Base-by-base conservation (phyloP, 306 rosid species). In the Medicago ruthenica region DNA sequence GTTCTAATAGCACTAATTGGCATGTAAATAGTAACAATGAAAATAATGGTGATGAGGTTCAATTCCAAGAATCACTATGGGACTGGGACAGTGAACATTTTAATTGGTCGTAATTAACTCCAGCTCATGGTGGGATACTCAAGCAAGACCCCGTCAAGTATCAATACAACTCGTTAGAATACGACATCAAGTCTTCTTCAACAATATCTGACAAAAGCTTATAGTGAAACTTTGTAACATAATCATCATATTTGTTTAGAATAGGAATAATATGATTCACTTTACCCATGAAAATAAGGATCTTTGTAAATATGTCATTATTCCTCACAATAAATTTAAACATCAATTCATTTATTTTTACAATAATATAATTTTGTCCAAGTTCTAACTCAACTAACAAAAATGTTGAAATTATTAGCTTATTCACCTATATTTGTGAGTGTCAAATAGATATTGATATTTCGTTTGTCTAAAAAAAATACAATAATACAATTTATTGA, bases 71-170 rank as follows among this genome's bases (percentile, higher is more conserved):
- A 36, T 82, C 87, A 14, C 48, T 76, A 0, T 89, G 88, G 93
- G 93, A 87, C 24, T 83, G 86, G 90, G 93, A 83, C 6, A 79
- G 83, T 90, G 97, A 81, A 17, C 81, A 84, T 59, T 74, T 88
- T 12, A 78, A 83, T 48, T 84, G 88, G 69, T 71, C 63, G 12
- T 81, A 63, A 84, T 8, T 81, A 63, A 84, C 7, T 55, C 62
- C 57, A 76, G 55, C n/a, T 42, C 42, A 54, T 27, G 74, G 18
- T 37, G 12, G 63, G 74, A 61, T 45, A 27, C 57, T 75, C 42
- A 66, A 24, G 14, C 75, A 59, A 47, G 68, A 57, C 55, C 53
- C 40, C 40, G 21, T 48, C 70, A 59, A 27, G 40, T 1, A 17
- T 70, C 12, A 41, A 20, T 40, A 71, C 11, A 40, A 41, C 68